These are phyloP conservation scores for Glaciozyma martinii DNA, from an alignment of 768 basidiomycete genomes.

Conservation along the genomic window DNA sequence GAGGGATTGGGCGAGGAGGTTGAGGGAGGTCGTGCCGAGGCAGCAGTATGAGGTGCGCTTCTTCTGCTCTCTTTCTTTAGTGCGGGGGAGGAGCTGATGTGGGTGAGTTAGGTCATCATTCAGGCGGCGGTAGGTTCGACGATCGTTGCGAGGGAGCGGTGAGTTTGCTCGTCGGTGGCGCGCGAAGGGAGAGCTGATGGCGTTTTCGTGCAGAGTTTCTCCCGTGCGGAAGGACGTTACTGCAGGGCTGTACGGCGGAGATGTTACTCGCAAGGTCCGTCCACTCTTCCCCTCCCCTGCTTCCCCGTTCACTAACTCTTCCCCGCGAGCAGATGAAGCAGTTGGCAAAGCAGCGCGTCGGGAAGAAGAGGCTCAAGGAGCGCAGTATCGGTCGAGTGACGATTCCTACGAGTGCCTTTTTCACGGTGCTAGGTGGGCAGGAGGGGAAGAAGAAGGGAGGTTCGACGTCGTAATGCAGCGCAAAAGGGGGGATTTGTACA, in stretches of 20 bases:
- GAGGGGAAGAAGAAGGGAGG: slow-evolving; percentile 28
- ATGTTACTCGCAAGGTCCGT: slow-evolving; percentile 80
- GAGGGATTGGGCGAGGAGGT: slow-evolving; percentile 78
- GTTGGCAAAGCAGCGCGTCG: slow-evolving; percentile 67
- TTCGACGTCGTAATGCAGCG: background rate
- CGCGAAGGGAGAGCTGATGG: background rate
- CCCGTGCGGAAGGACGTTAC: slow-evolving; percentile 59
- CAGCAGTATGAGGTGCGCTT: slow-evolving; percentile 59
- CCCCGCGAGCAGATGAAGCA: slow-evolving; percentile 40
- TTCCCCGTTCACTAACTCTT: background rate
- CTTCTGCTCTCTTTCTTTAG: background rate
- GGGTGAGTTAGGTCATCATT: slow-evolving; percentile 60
- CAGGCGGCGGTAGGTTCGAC: slow-evolving; percentile 83
- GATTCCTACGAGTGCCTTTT: slow-evolving; percentile 93
- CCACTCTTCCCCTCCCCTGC: slow-evolving; percentile 40
- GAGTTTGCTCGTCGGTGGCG: background rate
- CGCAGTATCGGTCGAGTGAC: slow-evolving; percentile 50
- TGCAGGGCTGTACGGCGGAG: slow-evolving; percentile 85
- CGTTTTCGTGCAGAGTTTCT: slow-evolving; percentile 18
- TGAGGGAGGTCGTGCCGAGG: slow-evolving; percentile 83
- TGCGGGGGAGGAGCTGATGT: background rate
- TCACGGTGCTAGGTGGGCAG: slow-evolving; percentile 56
- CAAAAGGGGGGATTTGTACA: no score
- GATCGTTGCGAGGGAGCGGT: slow-evolving; percentile 78
- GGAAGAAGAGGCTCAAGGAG: slow-evolving; percentile 79